These are phyloP conservation scores for Chytriomyces sp. DNA, from an alignment of 192 early-diverging fungal genomes.

Conservation along the genomic window DNA sequence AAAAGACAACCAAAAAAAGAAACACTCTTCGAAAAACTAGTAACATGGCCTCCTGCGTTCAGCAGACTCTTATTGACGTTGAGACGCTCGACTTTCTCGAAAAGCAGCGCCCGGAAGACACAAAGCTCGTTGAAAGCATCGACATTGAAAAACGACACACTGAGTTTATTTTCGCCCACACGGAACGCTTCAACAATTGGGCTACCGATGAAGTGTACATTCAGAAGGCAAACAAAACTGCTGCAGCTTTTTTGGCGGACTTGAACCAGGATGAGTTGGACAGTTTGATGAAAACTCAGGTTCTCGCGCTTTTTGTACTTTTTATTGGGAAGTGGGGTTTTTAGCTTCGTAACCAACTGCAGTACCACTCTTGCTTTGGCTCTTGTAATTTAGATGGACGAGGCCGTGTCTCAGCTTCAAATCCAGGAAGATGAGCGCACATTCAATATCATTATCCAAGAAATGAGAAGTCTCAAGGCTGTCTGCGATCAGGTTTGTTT, in stretches of 20 bases:
- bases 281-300: neutral
- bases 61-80: conserved; percentile 2
- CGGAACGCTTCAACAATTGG: neutral
- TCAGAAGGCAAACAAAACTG: neutral
- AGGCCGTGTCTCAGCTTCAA: neutral
- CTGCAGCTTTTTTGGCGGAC: neutral
- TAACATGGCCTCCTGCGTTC: neutral
- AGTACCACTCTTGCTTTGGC: no score
- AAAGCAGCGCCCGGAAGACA: neutral
- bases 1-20: conserved; percentile 35
- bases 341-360: no score
- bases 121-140: neutral
- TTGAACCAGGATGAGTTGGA: neutral
- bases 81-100: neutral
- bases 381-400: neutral
- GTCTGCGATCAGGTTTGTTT: neutral
- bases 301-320: no score
- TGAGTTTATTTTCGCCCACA: neutral
- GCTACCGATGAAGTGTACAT: neutral
- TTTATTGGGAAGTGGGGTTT: no score
- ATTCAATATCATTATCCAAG: neutral
- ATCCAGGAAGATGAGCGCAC: neutral
- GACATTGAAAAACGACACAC: neutral
- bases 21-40: neutral
- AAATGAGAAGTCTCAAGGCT: neutral